Conservation (phyloP, 2,329 filamentous ascomycete genomes). For the Cryphonectria parasitica region DNA sequence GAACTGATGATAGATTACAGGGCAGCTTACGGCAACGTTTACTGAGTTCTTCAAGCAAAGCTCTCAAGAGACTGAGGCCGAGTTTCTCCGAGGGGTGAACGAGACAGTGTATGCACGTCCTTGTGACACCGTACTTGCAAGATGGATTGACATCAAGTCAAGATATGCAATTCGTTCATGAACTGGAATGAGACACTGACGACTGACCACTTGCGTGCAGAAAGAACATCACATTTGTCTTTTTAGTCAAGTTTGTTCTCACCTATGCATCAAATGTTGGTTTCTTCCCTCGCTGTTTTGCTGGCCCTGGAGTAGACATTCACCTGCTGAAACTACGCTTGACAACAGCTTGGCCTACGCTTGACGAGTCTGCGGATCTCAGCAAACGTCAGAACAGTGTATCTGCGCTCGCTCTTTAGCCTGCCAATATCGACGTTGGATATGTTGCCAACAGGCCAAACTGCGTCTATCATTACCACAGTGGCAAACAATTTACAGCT, state of each 20-base stretch:
- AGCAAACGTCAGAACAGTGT: slow-evolving; percentile 63
- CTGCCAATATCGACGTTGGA: slow-evolving; percentile 71
- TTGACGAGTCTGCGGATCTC: slow-evolving; percentile 65
- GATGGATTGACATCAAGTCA: neutral
- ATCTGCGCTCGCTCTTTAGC: slow-evolving; percentile 64
- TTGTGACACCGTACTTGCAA: neutral
- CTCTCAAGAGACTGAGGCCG: slow-evolving; percentile 33
- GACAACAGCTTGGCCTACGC: slow-evolving; percentile 52
- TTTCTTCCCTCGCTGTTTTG: neutral
- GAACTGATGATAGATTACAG: slow-evolving; percentile 38
- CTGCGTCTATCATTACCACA: slow-evolving; percentile 65
- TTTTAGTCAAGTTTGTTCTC: slow-evolving; percentile 65
- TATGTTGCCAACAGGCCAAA: slow-evolving; percentile 57
- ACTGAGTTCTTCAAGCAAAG: slow-evolving; percentile 36
- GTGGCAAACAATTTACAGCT: slow-evolving; percentile 65
- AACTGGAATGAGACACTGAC: neutral
- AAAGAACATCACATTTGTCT: slow-evolving; percentile 72
- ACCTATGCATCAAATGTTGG: slow-evolving; percentile 52
- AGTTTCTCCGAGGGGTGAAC: slow-evolving; percentile 36
- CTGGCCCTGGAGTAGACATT: neutral
- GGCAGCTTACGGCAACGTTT: slow-evolving; percentile 39
- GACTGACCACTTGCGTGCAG: slow-evolving; percentile 38
- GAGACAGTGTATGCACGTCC: slow-evolving; percentile 39
- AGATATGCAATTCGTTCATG: neutral
- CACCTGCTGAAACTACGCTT: neutral